Evolutionary conservation across 2,329 filamentous ascomycete genomes (phyloP), one percentile per base, ranked within the genome.

Genomic region (Botrytis porri): DNA sequence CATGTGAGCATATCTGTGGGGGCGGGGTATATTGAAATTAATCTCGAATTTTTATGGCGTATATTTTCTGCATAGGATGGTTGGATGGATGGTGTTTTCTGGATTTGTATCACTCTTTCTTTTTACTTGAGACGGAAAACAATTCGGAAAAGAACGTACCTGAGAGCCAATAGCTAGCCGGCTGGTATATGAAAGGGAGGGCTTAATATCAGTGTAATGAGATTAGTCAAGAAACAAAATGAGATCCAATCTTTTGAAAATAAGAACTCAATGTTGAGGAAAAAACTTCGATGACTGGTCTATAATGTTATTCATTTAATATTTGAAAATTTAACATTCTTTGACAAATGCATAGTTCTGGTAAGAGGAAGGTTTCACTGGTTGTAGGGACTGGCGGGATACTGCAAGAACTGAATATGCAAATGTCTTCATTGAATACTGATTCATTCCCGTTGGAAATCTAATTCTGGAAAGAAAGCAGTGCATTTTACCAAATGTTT

Each of bases 191-290:
- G 43, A 25, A 22, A 66, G 25, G 63, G 45, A 41, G 64, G 64
- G 48, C 64, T 67, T 67, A 67, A 67, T 67, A 67, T 54, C 35
- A 57, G 48, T 67, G 45, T 67, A 48, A 67, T 67, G 48, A 67
- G 64, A 67, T 39, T 35, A 67, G 64, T 67, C 20, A 41, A 67
- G 25, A 67, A 3, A 41, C 41, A 41, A 67, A 57, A 67, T 41
- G 45, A 57, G 45, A 57, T 39, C 20, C 16, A 67, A 41, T 29
- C 35, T 29, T 54, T 39, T 14, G 16, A 54, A 57, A 67, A 37
- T 54, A 20, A 41, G 9, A 39, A 57, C 25, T 54, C 25, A 39
- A 25, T 54, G 54, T 32, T 32, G 35, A 29, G 48, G 48, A 41
- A 57, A 7, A 1, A 29, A 67, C 9, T 16, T 29, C 35, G 10